These are phyloP conservation scores for Picochlorum sp. DNA, from an alignment of 139 green algal species.

Conservation along the genomic window DNA sequence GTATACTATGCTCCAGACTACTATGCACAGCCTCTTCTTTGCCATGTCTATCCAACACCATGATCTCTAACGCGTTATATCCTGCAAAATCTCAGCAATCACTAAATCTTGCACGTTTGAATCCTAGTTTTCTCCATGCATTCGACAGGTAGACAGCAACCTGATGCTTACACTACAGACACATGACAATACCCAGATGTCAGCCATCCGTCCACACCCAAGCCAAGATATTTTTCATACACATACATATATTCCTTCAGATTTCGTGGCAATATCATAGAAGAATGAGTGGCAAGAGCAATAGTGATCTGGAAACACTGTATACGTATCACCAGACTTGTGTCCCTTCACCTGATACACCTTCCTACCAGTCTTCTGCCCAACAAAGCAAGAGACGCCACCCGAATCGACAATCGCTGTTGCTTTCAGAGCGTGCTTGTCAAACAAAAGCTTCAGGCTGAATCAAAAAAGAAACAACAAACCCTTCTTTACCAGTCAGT, in stretches of 20 bases:
- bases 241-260: constrained; percentile 42
- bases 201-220: neutral
- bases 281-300: constrained; percentile 80
- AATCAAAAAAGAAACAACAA: constrained; percentile 3
- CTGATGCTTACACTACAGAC: constrained; percentile 83
- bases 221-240: neutral
- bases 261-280: constrained; percentile 59
- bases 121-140: constrained; percentile 16
- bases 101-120: constrained; percentile 16
- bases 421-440: constrained; percentile 58
- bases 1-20: neutral
- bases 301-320: constrained; percentile 62
- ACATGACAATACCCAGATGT: neutral
- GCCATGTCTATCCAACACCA: no score
- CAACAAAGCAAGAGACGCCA: constrained; percentile 50
- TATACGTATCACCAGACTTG: constrained; percentile 41
- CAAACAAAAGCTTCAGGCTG: constrained; percentile 61
- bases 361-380: constrained; percentile 30
- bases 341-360: constrained; percentile 62
- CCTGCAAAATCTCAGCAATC: constrained; percentile 16
- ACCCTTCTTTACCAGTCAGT: neutral
- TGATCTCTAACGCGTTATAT: neutral
- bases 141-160: constrained; percentile 58
- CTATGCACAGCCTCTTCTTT: no score
- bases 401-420: constrained; percentile 62